Percentiles rank a stretch among this genome's conserved stretches.
Conservation (phyloP, 192 early-diverging fungal species). For the Mortierella hygrophila region DNA sequence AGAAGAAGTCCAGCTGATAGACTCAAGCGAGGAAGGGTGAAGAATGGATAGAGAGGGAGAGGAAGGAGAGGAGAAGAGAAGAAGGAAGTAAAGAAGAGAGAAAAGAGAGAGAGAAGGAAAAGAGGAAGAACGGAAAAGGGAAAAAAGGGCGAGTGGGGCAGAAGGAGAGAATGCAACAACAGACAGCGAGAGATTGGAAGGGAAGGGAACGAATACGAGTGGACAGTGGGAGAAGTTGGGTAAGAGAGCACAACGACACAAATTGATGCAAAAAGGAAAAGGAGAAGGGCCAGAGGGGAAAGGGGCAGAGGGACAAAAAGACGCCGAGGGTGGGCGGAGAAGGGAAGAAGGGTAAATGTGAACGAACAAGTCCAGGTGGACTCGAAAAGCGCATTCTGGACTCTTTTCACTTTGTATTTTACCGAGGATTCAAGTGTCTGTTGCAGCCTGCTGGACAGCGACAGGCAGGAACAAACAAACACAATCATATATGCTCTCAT, state of each 20-base stretch:
- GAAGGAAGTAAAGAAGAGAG: background rate
- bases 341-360: background rate
- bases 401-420: background rate
- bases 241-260: background rate
- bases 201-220: no score
- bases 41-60: background rate
- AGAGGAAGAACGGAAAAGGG: conserved; percentile 1
- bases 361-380: conserved; percentile 4
- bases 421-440: background rate
- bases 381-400: background rate
- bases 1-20: background rate
- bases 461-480: background rate
- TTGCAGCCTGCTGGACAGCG: no score
- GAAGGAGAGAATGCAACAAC: background rate
- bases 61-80: background rate
- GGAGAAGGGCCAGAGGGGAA: background rate
- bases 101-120: background rate
- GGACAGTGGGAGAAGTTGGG: background rate
- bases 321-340: background rate
- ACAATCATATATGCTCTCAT: background rate
- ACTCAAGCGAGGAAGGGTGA: background rate
- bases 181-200: no score
- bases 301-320: background rate
- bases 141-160: conserved; percentile 18
- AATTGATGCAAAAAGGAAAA: background rate